A percentile compares a stretch with the other conserved stretches of the same genome.
Evolutionary conservation across 371 early-diverging fungal species (phyloP).

Genomic region (Mortierella sp.): DNA sequence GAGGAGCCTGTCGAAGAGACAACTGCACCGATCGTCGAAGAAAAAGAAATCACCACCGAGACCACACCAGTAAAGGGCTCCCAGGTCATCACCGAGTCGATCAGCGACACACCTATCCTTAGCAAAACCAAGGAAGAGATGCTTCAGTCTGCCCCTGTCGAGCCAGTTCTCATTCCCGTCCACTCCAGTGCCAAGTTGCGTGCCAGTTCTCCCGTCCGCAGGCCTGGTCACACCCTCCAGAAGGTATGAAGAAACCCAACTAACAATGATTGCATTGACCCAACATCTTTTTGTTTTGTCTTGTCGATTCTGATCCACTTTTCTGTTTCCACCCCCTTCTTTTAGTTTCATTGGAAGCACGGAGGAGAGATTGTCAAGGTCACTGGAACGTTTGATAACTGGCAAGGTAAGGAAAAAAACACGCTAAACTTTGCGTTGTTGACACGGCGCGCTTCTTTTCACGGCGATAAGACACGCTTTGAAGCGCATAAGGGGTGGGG

Average conservation of each 20-base stretch:
- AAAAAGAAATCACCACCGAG: not conserved
- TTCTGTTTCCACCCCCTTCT: not conserved
- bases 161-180: conserved; percentile 6
- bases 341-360: conserved; percentile 64
- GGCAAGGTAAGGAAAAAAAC: conserved; percentile 59
- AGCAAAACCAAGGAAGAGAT: conserved; percentile 33
- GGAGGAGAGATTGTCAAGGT: conserved; percentile 64
- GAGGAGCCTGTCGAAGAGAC: not conserved
- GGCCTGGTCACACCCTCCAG: conserved; percentile 10
- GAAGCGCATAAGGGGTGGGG: not conserved
- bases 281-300: not conserved
- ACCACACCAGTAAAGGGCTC: not conserved
- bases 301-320: no score
- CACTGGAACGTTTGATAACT: conserved; percentile 68
- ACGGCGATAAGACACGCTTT: conserved; percentile 7
- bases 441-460: not conserved
- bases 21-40: not conserved
- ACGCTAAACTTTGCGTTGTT: not conserved
- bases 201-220: not conserved
- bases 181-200: not conserved
- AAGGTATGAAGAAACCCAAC: conserved; percentile 13
- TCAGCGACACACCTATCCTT: not conserved
- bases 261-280: no score
- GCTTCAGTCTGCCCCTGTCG: conserved; percentile 26
- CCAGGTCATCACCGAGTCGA: not conserved